Evolutionary conservation across 257 asterid species (phyloP).

Genomic region (Salvia splendens): DNA sequence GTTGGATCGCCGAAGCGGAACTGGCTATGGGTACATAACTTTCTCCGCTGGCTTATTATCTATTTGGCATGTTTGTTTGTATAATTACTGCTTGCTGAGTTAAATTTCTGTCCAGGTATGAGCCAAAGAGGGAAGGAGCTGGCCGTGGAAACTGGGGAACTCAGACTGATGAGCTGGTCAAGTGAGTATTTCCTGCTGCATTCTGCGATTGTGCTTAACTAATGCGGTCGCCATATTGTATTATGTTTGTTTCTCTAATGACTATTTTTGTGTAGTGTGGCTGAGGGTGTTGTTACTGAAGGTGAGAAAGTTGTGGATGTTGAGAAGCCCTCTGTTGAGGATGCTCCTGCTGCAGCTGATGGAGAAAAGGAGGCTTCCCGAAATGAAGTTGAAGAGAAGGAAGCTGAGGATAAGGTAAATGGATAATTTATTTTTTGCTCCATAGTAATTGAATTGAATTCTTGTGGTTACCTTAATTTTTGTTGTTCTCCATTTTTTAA

Average conservation of each 20-base stretch:
- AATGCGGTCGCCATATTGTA: background rate
- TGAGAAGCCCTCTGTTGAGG: slow-evolving; percentile 58
- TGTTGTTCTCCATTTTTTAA: background rate
- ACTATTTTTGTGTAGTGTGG: slow-evolving; percentile 39
- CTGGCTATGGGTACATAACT: slow-evolving; percentile 67
- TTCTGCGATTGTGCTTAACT: background rate
- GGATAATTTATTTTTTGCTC: background rate
- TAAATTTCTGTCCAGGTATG: slow-evolving; percentile 46
- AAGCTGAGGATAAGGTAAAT: slow-evolving; percentile 65
- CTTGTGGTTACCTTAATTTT: background rate
- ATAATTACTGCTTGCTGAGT: background rate
- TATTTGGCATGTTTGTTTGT: background rate
- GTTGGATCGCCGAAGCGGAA: slow-evolving; percentile 75
- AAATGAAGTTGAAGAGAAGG: slow-evolving; percentile 64
- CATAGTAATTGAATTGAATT: background rate
- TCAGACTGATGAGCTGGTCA: slow-evolving; percentile 58
- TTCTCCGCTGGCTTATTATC: background rate
- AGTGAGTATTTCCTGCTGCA: slow-evolving; percentile 52
- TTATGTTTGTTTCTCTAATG: slow-evolving; percentile 12
- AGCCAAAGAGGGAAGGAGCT: slow-evolving; percentile 70
- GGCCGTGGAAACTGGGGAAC: slow-evolving; percentile 93
- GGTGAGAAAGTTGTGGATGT: slow-evolving; percentile 52
- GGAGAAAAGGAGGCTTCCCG: slow-evolving; percentile 53
- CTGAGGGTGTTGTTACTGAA: slow-evolving; percentile 57
- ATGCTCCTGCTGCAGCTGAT: slow-evolving; percentile 50